Conservation (phyloP, 2,329 filamentous ascomycete genomes). For the Hymenoscyphus fructigenus region DNA sequence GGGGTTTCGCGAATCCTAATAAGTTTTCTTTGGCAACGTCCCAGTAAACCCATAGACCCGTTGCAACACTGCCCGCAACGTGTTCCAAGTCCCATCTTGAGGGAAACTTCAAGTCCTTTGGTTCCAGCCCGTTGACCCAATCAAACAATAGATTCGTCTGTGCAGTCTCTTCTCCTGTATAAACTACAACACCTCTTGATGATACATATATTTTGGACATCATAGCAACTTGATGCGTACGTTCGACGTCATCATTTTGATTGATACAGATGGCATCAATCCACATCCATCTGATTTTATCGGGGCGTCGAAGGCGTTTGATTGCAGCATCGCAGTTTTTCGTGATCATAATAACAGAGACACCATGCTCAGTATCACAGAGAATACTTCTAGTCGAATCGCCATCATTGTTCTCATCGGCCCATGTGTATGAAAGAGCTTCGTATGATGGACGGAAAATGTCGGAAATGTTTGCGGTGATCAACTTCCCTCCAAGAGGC, state of each 20-base stretch:
- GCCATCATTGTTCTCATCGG: background rate
- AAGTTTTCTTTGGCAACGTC: background rate
- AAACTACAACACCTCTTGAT: background rate
- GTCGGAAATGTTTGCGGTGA: background rate
- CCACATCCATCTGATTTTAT: background rate
- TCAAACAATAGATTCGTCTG: background rate
- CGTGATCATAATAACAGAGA: conserved; percentile 5
- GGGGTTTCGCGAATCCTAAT: background rate
- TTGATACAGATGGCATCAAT: conserved; percentile 6
- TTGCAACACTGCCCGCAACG: background rate
- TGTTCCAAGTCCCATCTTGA: background rate
- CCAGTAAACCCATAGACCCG: background rate
- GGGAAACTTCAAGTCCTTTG: background rate
- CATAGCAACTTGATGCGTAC: background rate
- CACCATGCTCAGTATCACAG: background rate
- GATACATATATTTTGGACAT: background rate
- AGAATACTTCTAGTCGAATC: background rate
- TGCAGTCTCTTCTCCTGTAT: background rate
- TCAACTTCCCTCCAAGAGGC: background rate
- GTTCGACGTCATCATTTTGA: background rate
- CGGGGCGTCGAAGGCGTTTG: background rate
- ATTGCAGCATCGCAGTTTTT: conserved; percentile 13
- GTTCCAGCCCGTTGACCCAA: background rate
- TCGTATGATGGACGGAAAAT: conserved; percentile 7
- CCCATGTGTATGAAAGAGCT: conserved; percentile 21